Evolutionary conservation across 1,284 basidiomycete genomes (phyloP).

Genomic region (Vanrija sp.): DNA sequence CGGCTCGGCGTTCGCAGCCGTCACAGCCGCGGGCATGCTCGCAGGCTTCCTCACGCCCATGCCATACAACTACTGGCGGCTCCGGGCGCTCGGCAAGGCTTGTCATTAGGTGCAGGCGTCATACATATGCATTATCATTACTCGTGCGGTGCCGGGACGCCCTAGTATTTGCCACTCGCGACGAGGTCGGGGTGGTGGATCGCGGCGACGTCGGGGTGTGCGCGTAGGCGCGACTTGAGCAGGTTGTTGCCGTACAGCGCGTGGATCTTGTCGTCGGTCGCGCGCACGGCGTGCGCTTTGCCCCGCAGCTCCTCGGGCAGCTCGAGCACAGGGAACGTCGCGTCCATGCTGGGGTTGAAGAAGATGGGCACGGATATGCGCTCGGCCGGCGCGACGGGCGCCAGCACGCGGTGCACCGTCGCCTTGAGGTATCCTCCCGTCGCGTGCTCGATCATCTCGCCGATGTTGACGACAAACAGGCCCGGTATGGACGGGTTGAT

Average conservation of each 20-base stretch:
- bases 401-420: slow-evolving; percentile 25
- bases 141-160: too few relatives aligned
- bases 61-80: slow-evolving; percentile 6
- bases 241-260: slow-evolving; percentile 15
- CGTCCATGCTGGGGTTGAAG: slow-evolving; percentile 18
- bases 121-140: neutral
- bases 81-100: slow-evolving; percentile 1
- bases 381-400: slow-evolving; percentile 9
- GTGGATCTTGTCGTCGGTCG: slow-evolving; percentile 9
- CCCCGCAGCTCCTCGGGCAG: neutral
- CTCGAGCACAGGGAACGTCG: slow-evolving; percentile 2
- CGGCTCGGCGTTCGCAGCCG: neutral
- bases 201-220: slow-evolving; percentile 13
- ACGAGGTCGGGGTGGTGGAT: slow-evolving; percentile 6
- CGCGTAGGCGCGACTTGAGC: slow-evolving; percentile 11
- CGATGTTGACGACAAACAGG: slow-evolving; percentile 68
- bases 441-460: slow-evolving; percentile 52
- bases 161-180: neutral
- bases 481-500: slow-evolving; percentile 59
- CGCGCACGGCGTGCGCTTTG: neutral
- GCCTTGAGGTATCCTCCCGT: slow-evolving; percentile 17
- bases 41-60: slow-evolving; percentile 4
- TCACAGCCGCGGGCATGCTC: slow-evolving; percentile 1
- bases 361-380: slow-evolving; percentile 14
- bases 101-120: neutral